phyloP scores from a whole-genome alignment of 257 asterid genomes.

The Rhazya stricta region DNA sequence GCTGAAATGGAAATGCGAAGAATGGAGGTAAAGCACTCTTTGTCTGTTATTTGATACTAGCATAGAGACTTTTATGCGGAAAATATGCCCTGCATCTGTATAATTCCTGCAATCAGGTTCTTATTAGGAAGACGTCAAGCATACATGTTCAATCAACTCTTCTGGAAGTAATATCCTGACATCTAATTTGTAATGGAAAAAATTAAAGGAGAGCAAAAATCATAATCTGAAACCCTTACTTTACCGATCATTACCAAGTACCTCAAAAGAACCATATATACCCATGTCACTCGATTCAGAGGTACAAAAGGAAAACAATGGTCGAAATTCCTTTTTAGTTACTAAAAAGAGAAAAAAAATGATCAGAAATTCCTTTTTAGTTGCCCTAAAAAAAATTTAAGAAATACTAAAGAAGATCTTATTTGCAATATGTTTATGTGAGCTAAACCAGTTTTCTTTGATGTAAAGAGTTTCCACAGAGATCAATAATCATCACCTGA shows the following conservation, averaged over 20 bases:
- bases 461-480: not conserved
- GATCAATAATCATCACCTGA: too few relatives aligned
- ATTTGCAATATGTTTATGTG: not conserved
- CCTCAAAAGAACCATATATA: not conserved
- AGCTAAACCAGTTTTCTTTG: not conserved
- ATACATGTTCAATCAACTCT: not conserved
- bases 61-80: not conserved
- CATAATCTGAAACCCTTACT: not conserved
- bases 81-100: not conserved
- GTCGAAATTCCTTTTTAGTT: not conserved
- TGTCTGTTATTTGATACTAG: not conserved
- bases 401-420: not conserved
- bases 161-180: not conserved
- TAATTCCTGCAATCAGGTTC: not conserved
- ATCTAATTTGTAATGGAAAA: not conserved
- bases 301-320: not conserved
- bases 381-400: not conserved
- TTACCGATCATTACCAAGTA: not conserved
- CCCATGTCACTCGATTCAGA: not conserved
- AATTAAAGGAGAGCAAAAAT: not conserved
- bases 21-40: slow-evolving; percentile 52
- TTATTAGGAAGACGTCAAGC: not conserved
- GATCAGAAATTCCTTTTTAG: not conserved
- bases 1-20: slow-evolving; percentile 84
- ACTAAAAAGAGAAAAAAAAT: too few relatives aligned